Base-by-base conservation (phyloP, 371 early-diverging fungal genomes). In the Mucor velutinosus region DNA sequence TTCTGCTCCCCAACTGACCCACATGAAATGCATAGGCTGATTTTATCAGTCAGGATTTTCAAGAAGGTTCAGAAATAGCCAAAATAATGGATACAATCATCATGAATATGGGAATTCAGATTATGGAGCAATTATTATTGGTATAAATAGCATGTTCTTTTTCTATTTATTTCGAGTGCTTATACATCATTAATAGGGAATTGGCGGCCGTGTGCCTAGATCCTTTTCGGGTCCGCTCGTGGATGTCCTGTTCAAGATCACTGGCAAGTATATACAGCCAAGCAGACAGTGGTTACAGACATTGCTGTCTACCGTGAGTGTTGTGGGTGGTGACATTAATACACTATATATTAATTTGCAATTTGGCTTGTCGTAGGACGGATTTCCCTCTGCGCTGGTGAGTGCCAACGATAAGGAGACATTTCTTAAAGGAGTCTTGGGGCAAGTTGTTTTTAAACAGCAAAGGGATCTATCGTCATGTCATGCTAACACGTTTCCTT, bases 191-290 rank as follows among this genome's bases (percentile, higher is more conserved):
- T 27, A 62, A n/a, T 61, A 87, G 89, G 91, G 87, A 27, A 84
- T 92, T 62, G 93, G 92, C 33, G 93, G 92, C 35, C 81, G 79
- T 58, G 86, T 89, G 12, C 93, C 93, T 37, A 76, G 93, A 47
- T 91, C 92, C 15, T 85, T 90, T 72, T 80, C 87, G 33, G 81
- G 84, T 5, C 87, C 84, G 12, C 65, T 91, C 58, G 74, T 88
- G 8, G 90, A 89, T 71, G 80, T 89, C 6, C 58, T 92, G 62
- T 90, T 85, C 66, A 87, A 89, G 57, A 75, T 90, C 58, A 79
- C 79, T 21, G 84, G 80, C 39, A 79, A 86, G 60, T 88, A 89
- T 58, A 57, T 84, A 2, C 79, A 78, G 56, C 66, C 79, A 6
- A 79, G 81, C 62, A 77, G 86, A 45, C 77, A 76, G 43, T 90